phyloP scores from a whole-genome alignment of 208 protist species.

The Novymonas esmeraldas region DNA sequence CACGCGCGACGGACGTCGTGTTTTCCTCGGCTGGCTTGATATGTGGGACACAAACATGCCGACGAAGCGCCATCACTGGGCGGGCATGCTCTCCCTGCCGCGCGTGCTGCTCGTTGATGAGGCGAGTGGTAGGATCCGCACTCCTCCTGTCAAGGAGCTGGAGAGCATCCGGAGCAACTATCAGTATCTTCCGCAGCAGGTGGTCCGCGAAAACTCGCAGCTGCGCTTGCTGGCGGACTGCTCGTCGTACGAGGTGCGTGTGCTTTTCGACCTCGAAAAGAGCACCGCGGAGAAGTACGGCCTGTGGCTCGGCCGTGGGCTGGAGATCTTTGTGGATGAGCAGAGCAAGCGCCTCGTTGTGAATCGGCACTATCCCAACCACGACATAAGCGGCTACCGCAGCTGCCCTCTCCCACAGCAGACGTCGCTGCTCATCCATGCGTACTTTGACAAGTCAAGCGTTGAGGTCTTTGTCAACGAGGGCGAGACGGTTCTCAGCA shows the following conservation, averaged over 20 bases:
- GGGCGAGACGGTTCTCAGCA: slow-evolving; percentile 45
- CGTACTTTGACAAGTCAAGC: slow-evolving; percentile 61
- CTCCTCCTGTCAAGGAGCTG: slow-evolving; percentile 42
- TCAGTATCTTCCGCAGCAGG: slow-evolving; percentile 31
- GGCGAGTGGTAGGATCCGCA: slow-evolving; percentile 33
- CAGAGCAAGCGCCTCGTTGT: slow-evolving; percentile 44
- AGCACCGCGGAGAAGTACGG: slow-evolving; percentile 66
- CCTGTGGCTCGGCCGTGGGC: slow-evolving; percentile 52
- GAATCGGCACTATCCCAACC: slow-evolving; percentile 57
- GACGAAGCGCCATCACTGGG: slow-evolving; percentile 55
- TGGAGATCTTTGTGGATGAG: slow-evolving; percentile 53
- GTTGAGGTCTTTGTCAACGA: slow-evolving; percentile 69
- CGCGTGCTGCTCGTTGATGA: slow-evolving; percentile 45
- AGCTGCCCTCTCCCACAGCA: slow-evolving; percentile 42
- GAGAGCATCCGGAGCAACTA: slow-evolving; percentile 39
- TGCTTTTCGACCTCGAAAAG: slow-evolving; percentile 38
- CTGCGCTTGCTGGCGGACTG: slow-evolving; percentile 38
- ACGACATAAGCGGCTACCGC: slow-evolving; percentile 58
- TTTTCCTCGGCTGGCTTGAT: slow-evolving; percentile 58
- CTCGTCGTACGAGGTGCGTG: slow-evolving; percentile 42
- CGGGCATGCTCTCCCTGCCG: slow-evolving; percentile 47
- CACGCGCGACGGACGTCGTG: slow-evolving; percentile 37
- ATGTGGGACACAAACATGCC: slow-evolving; percentile 66
- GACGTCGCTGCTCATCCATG: slow-evolving; percentile 33
- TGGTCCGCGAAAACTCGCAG: slow-evolving; percentile 37